Percentiles rank a stretch among this genome's conserved stretches.
These are phyloP conservation scores for Sclerotiophoma versabilis DNA, from an alignment of 2,329 filamentous ascomycete genomes.

Conservation along the genomic window DNA sequence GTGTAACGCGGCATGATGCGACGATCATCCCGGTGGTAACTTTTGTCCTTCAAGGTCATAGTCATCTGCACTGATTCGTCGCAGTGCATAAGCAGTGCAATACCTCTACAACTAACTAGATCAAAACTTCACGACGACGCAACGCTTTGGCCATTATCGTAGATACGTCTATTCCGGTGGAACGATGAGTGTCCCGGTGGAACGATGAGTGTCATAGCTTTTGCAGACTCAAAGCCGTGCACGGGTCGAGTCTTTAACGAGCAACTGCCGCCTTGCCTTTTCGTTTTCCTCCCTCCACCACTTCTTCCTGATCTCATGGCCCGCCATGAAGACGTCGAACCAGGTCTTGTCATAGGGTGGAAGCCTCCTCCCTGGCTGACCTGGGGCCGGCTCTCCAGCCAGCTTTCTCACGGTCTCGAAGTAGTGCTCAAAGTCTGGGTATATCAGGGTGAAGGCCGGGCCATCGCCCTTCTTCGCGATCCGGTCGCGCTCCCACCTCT, in stretches of 20 bases:
- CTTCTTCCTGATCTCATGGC: conserved; percentile 62
- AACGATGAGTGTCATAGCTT: no score
- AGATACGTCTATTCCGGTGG: no score
- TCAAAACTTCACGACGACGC: no score
- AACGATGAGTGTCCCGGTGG: no score
- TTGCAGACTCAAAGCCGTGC: not conserved
- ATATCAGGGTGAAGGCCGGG: conserved; percentile 62
- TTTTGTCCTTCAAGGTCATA: no score
- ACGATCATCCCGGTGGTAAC: no score
- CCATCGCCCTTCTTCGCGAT: conserved; percentile 64
- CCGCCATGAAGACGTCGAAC: conserved; percentile 60
- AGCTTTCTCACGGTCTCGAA: conserved; percentile 64
- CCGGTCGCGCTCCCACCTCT: conserved; percentile 64
- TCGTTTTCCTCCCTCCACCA: conserved; percentile 65
- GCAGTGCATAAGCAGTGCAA: no score
- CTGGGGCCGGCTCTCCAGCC: conserved; percentile 56
- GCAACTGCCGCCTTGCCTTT: conserved; percentile 31
- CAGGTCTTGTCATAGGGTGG: conserved; percentile 56
- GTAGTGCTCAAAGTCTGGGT: conserved; percentile 70
- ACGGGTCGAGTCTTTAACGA: not conserved
- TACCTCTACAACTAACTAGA: no score
- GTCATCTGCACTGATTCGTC: no score
- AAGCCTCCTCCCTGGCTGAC: conserved; percentile 52
- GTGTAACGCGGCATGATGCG: no score
- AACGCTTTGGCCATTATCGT: no score